A percentile compares a stretch with the other conserved stretches of the same genome.
Evolutionary conservation across 1,284 basidiomycete genomes (phyloP).

Genomic region (Marasmius oreades): DNA sequence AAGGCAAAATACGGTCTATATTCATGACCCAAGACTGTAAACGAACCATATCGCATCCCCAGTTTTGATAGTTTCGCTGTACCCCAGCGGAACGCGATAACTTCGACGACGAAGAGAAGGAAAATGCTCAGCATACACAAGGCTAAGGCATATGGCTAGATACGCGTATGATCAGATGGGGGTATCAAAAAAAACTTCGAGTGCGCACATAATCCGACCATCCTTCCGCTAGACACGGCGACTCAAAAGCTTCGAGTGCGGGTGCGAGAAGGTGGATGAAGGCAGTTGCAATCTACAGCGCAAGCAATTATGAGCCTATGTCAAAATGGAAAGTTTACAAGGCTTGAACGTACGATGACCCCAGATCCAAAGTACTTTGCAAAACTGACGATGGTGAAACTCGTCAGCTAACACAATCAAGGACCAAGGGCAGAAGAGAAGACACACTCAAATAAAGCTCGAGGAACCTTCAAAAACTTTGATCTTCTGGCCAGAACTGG

Average conservation of each 20-base stretch:
- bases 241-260: slow-evolving; percentile 68
- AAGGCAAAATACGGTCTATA: not conserved
- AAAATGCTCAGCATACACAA: slow-evolving; percentile 81
- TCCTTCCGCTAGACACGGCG: slow-evolving; percentile 64
- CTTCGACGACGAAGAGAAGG: slow-evolving; percentile 79
- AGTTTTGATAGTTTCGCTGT: slow-evolving; percentile 56
- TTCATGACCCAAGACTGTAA: not conserved
- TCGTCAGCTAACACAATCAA: slow-evolving; percentile 1
- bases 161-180: not conserved
- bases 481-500: slow-evolving; percentile 74
- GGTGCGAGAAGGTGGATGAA: slow-evolving; percentile 86
- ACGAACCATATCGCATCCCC: slow-evolving; percentile 53
- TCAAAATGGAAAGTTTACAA: slow-evolving; percentile 15
- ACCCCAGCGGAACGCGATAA: slow-evolving; percentile 82
- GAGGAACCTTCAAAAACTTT: slow-evolving; percentile 59
- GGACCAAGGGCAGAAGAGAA: slow-evolving; percentile 3
- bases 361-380: slow-evolving; percentile 96
- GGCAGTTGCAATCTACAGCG: slow-evolving; percentile 84
- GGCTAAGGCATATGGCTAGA: slow-evolving; percentile 55
- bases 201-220: slow-evolving; percentile 75
- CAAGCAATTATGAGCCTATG: not conserved
- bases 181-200: not conserved
- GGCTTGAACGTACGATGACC: slow-evolving; percentile 63
- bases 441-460: slow-evolving; percentile 69
- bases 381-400: slow-evolving; percentile 49